Conservation (phyloP, 2,329 filamentous ascomycete genomes). For the Lachnellula arida region DNA sequence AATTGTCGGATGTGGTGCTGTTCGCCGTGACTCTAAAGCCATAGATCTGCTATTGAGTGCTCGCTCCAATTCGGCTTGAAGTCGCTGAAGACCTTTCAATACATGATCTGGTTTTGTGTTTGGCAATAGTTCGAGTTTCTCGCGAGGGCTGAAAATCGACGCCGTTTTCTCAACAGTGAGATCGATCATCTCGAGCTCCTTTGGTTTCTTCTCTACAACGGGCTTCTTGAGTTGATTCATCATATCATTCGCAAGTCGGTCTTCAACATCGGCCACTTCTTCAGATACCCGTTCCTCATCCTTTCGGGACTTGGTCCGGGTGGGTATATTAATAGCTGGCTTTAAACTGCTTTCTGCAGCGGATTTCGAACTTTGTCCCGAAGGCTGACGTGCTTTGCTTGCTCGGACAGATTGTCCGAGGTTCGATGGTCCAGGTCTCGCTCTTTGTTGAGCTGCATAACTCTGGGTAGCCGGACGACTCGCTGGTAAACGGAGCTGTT, state of each 20-base stretch:
- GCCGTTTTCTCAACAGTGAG: slow-evolving; percentile 35
- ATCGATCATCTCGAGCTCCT: slow-evolving; percentile 30
- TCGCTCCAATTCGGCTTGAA: slow-evolving; percentile 58
- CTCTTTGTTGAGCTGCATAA: slow-evolving; percentile 61
- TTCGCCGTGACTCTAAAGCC: slow-evolving; percentile 54
- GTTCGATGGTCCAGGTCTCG: slow-evolving; percentile 45
- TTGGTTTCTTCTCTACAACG: slow-evolving; percentile 18
- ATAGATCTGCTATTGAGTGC: slow-evolving; percentile 60
- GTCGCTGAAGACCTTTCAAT: slow-evolving; percentile 48
- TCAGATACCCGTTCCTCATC: slow-evolving; percentile 15
- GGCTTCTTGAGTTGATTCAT: slow-evolving; percentile 24
- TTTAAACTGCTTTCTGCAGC: background rate
- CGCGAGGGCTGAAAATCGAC: slow-evolving; percentile 49
- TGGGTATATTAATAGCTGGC: background rate
- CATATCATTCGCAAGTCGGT: slow-evolving; percentile 29
- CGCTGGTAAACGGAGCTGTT: slow-evolving; percentile 26
- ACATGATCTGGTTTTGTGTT: slow-evolving; percentile 55
- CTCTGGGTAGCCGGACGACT: slow-evolving; percentile 54
- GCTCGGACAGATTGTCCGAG: slow-evolving; percentile 10
- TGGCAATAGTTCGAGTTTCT: slow-evolving; percentile 46
- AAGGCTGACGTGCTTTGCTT: slow-evolving; percentile 17
- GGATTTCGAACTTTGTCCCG: background rate
- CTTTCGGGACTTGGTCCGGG: slow-evolving; percentile 12
- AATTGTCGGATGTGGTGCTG: slow-evolving; percentile 54
- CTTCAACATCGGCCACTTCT: slow-evolving; percentile 25